Conservation (phyloP, 2,329 filamentous ascomycete species). For the Fusarium armeniacum region DNA sequence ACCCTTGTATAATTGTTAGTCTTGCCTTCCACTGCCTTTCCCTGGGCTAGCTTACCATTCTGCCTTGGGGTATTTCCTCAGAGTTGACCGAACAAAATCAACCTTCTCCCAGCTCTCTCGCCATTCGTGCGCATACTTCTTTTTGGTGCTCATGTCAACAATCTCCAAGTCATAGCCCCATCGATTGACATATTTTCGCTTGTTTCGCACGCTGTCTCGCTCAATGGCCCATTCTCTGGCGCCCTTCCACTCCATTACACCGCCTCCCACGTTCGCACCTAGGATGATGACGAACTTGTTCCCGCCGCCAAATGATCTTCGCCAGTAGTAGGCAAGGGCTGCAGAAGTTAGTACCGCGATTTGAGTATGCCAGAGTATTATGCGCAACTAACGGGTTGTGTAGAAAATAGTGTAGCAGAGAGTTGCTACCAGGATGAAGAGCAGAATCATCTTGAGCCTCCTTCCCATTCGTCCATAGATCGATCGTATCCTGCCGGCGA, state of each 20-base stretch:
- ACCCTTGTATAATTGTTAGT: constrained; percentile 78
- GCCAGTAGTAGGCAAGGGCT: constrained; percentile 71
- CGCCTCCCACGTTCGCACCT: constrained; percentile 92
- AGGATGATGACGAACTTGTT: constrained; percentile 94
- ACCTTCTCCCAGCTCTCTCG: constrained; percentile 99
- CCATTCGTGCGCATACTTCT: constrained; percentile 98
- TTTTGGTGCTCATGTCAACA: constrained; percentile 99
- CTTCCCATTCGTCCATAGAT: constrained; percentile 69
- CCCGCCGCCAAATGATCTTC: constrained; percentile 83
- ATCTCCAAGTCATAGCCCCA: constrained; percentile 98
- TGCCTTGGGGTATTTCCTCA: constrained; percentile 94
- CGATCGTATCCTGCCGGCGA: constrained; percentile 63
- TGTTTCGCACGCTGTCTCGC: constrained; percentile 94
- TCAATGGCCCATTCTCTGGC: constrained; percentile 98
- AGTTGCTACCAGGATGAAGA: constrained; percentile 72
- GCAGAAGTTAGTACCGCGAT: constrained; percentile 4
- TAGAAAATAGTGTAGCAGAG: constrained; percentile 81
- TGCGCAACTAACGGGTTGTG: constrained; percentile 74
- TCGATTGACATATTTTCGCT: constrained; percentile 84
- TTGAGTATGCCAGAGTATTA: not conserved
- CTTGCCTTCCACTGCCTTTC: not conserved
- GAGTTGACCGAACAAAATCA: constrained; percentile 87
- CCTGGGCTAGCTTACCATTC: constrained; percentile 79
- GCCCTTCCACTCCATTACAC: constrained; percentile 99
- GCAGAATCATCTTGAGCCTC: constrained; percentile 73